Evolutionary conservation across 2,329 filamentous ascomycete species (phyloP), one percentile per base, ranked within the genome.

Genomic region (Penicillium sp.): DNA sequence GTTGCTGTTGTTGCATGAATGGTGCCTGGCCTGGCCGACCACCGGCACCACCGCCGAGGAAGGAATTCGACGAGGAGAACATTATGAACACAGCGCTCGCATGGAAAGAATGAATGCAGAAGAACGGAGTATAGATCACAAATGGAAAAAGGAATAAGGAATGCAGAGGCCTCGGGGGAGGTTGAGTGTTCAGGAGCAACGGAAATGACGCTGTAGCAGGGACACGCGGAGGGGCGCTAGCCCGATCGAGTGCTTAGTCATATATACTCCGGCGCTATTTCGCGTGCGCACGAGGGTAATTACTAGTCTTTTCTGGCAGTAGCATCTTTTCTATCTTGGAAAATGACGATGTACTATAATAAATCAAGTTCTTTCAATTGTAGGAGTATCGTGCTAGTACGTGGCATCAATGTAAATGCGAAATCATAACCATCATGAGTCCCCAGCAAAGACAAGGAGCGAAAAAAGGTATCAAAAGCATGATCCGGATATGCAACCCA

Each of bases 1-100:
- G 29, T 31, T 56, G 56, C 45, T 58, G 75, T 52, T 76, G 81
- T 63, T 79, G 74, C 46, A 74, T 72, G 62, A 72, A 75, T 56
- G 70, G 82, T 54, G 77, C 77, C 55, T 80, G 79, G 44, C 82
- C 81, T 40, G 86, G 86, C 50, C 84, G 86, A 67, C 85, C 81
- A 75, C 78, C 85, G 66, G 84, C 88, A 69, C 78, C 80, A 73
- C 84, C 86, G 70, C 89, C 89, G 63, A 95, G 74, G 70, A 85
- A 96, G 55, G 87, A 84, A 75, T 87, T 94, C 57, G 88, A 87
- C 68, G 85, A 88, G 57, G 89, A 93, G 74, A 88, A 97, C 91
- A 96, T 96, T 71, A 67, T 57, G 50, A 50, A 55, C 46, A 41
- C 40, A 46, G 50, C 50, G 50, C 48, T 58, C 42, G 56, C 62